Evolutionary conservation across 352 stramenopile genomes (phyloP).

Genomic region (Globisporangium lucens): DNA sequence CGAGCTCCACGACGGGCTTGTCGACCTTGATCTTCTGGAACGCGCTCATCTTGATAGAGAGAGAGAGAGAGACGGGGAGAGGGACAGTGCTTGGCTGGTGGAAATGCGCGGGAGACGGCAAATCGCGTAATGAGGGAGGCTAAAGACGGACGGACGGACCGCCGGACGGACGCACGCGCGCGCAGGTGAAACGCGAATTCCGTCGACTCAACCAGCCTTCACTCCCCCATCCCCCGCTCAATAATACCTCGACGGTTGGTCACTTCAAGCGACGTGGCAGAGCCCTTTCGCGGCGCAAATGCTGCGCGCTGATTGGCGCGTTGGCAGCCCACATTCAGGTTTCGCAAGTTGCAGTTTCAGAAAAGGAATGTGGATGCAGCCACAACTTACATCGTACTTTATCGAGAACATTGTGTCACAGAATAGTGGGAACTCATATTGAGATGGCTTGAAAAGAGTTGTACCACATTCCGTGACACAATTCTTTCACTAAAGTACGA

Average conservation of each 20-base stretch:
- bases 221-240: no score
- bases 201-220: slow-evolving; percentile 11
- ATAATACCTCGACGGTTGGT: neutral
- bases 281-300: neutral
- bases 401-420: no score
- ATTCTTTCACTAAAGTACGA: no score
- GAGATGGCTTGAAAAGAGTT: no score
- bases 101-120: slow-evolving; percentile 9
- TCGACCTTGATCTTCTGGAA: slow-evolving; percentile 71
- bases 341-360: no score
- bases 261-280: slow-evolving; percentile 8
- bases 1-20: slow-evolving; percentile 83
- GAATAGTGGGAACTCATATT: no score
- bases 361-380: no score
- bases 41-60: slow-evolving; percentile 14
- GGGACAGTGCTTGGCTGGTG: slow-evolving; percentile 3
- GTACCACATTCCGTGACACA: no score
- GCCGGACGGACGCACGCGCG: neutral
- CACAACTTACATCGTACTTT: no score
- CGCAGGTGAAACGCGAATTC: neutral
- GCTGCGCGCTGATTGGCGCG: slow-evolving; percentile 4
- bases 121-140: slow-evolving; percentile 10
- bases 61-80: neutral
- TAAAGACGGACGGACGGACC: neutral
- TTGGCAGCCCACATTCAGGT: neutral